Evolutionary conservation across 2,329 filamentous ascomycete genomes (phyloP).

Genomic region (Ophiostoma sp.): DNA sequence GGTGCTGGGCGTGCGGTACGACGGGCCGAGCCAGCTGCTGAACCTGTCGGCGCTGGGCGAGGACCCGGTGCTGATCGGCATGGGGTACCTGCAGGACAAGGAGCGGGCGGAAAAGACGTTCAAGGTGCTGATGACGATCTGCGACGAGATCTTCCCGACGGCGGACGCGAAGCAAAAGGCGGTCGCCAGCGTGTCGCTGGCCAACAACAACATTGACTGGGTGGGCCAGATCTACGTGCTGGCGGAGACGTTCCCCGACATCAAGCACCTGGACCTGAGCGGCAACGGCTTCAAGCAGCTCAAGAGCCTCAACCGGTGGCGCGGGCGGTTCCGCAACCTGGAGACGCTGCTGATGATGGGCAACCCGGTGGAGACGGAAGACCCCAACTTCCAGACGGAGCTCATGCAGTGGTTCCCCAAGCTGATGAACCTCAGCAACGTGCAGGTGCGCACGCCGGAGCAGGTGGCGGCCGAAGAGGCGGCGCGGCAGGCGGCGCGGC

Average conservation of each 20-base stretch:
- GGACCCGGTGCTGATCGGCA: conserved; percentile 64
- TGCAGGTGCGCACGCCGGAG: conserved; percentile 66
- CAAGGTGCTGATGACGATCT: conserved; percentile 82
- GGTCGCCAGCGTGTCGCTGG: conserved; percentile 75
- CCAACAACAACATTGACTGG: conserved; percentile 71
- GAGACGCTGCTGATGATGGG: conserved; percentile 74
- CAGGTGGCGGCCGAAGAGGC: conserved; percentile 55
- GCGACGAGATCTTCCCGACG: conserved; percentile 69
- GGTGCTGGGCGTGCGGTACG: conserved; percentile 71
- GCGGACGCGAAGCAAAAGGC: conserved; percentile 67
- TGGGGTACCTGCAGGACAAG: conserved; percentile 69
- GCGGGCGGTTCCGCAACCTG: conserved; percentile 68
- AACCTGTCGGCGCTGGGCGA: conserved; percentile 72
- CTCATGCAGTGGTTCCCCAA: conserved; percentile 78
- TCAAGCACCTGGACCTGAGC: conserved; percentile 85
- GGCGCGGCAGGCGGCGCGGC: conserved; percentile 42
- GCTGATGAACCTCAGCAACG: conserved; percentile 69
- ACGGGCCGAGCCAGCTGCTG: conserved; percentile 65
- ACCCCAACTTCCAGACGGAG: conserved; percentile 59
- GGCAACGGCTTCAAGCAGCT: conserved; percentile 70
- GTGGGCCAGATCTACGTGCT: conserved; percentile 68
- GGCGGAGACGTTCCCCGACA: conserved; percentile 72
- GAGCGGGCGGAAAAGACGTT: conserved; percentile 81
- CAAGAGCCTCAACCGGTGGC: conserved; percentile 67
- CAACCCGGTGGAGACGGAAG: conserved; percentile 64